Percentiles rank a stretch among this genome's conserved stretches.
These are phyloP conservation scores for Suillus plorans DNA, from an alignment of 768 basidiomycete genomes.

Conservation along the genomic window DNA sequence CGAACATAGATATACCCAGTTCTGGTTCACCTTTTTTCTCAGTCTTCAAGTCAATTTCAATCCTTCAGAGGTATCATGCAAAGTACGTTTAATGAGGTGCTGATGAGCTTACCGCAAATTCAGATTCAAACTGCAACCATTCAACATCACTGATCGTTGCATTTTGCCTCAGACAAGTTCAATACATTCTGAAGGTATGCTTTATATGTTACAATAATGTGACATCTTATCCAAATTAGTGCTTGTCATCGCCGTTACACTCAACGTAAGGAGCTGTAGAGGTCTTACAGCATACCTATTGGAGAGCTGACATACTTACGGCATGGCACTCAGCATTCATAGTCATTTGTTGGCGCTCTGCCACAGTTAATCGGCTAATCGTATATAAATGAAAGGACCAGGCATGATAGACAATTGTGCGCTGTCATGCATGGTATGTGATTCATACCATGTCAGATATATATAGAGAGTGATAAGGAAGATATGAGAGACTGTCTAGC, in stretches of 20 bases:
- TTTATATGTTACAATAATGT: background rate
- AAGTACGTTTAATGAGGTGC: background rate
- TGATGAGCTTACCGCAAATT: background rate
- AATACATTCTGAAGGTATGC: background rate
- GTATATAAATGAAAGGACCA: background rate
- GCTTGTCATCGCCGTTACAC: background rate
- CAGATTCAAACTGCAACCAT: background rate
- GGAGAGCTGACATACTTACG: background rate
- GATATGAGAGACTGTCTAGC: too few species aligned
- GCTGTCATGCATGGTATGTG: too few species aligned
- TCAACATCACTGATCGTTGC: background rate
- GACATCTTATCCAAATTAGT: background rate
- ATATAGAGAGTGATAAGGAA: too few species aligned
- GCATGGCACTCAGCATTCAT: background rate
- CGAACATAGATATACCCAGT: background rate
- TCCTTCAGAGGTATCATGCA: background rate
- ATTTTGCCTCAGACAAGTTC: background rate
- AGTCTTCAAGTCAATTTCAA: background rate
- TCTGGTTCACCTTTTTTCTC: background rate
- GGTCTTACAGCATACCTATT: background rate
- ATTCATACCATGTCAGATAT: too few species aligned
- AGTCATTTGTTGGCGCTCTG: background rate
- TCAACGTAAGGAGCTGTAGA: background rate
- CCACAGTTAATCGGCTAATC: background rate
- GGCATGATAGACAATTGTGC: background rate